Evolutionary conservation across 2,329 filamentous ascomycete species (phyloP).

Genomic region (Penicillium sp.): DNA sequence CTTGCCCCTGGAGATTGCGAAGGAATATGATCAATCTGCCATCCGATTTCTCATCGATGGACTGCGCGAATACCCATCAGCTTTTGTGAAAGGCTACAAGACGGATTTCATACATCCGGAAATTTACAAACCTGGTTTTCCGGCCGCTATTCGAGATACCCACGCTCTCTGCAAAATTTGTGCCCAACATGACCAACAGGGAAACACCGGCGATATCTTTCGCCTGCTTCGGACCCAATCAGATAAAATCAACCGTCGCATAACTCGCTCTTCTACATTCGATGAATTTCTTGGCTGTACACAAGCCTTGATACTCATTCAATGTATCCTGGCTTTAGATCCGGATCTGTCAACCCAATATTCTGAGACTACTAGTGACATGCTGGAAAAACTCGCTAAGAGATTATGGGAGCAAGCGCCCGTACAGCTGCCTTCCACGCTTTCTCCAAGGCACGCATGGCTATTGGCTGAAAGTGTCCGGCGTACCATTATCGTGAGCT

Average conservation of each 20-base stretch:
- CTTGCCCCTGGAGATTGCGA: neutral
- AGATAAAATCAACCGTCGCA: neutral
- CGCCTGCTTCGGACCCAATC: neutral
- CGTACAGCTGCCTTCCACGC: constrained; percentile 29
- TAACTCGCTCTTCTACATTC: constrained; percentile 23
- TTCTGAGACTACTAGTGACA: neutral
- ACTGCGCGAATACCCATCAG: constrained; percentile 26
- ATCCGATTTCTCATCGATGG: constrained; percentile 32
- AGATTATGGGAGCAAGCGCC: constrained; percentile 17
- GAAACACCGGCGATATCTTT: neutral
- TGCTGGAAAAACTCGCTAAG: neutral
- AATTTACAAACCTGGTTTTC: constrained; percentile 21
- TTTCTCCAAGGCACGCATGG: constrained; percentile 39
- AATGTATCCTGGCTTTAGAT: constrained; percentile 34
- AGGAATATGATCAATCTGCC: constrained; percentile 23
- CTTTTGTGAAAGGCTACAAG: constrained; percentile 29
- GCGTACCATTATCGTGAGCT: constrained; percentile 40
- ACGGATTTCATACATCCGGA: constrained; percentile 37
- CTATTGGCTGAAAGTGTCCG: constrained; percentile 41
- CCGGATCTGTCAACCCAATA: constrained; percentile 17
- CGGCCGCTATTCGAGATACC: constrained; percentile 26
- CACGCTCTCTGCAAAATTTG: constrained; percentile 4
- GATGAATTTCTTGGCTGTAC: constrained; percentile 34
- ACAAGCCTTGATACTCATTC: constrained; percentile 35
- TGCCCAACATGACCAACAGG: neutral